Evolutionary conservation across 2,329 filamentous ascomycete genomes (phyloP).

Genomic region (Graphilbum ipis-grandicollis): DNA sequence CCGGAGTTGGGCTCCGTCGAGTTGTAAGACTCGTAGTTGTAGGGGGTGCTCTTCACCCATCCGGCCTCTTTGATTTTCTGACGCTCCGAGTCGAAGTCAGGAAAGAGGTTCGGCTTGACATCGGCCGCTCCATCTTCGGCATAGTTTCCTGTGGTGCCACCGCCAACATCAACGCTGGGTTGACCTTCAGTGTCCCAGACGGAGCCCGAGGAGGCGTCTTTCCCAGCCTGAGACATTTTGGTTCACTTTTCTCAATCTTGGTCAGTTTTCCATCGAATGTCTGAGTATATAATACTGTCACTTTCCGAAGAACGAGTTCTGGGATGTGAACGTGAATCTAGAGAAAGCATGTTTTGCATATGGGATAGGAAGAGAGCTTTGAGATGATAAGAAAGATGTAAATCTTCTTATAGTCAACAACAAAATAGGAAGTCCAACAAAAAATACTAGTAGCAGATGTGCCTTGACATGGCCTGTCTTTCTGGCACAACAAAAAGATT

Average conservation of each 20-base stretch:
- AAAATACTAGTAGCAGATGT: too few species aligned
- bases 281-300: too few species aligned
- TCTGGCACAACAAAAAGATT: too few species aligned
- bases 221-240: not conserved
- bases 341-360: too few species aligned
- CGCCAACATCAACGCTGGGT: not conserved
- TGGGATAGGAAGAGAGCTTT: too few species aligned
- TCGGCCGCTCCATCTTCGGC: constrained; percentile 1
- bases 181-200: not conserved
- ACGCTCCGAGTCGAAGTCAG: constrained; percentile 9
- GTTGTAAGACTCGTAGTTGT: constrained; percentile 27
- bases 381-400: too few species aligned
- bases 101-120: constrained; percentile 7
- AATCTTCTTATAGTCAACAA: too few species aligned
- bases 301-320: too few species aligned
- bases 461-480: too few species aligned
- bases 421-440: too few species aligned
- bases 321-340: too few species aligned
- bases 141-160: constrained; percentile 4
- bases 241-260: not conserved
- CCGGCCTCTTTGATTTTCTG: constrained; percentile 14
- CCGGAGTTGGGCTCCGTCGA: constrained; percentile 7
- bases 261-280: too few species aligned
- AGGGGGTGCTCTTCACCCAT: constrained; percentile 28
- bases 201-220: not conserved